These are phyloP conservation scores for Curvularia eragrostidis DNA, from an alignment of 2,329 filamentous ascomycete genomes.

Conservation along the genomic window DNA sequence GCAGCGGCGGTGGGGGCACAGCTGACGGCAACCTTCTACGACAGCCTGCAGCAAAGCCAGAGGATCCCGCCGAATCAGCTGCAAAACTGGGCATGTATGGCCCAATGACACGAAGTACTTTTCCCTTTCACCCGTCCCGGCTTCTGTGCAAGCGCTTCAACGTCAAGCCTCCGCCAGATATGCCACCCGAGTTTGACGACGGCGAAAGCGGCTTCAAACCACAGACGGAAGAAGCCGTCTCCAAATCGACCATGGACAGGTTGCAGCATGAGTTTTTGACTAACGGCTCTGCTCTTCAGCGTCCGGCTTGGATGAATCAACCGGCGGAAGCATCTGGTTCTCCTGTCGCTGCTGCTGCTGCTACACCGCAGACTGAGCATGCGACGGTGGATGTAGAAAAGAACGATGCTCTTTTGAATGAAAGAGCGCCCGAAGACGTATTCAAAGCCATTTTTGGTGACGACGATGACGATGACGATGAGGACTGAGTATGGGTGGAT, in stretches of 20 bases:
- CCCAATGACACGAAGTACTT: constrained; percentile 75
- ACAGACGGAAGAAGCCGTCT: constrained; percentile 57
- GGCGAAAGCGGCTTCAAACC: constrained; percentile 40
- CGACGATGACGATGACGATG: constrained; percentile 69
- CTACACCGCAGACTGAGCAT: constrained; percentile 19
- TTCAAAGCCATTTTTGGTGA: constrained; percentile 95
- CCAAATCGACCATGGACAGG: constrained; percentile 59
- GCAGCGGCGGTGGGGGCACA: constrained; percentile 2
- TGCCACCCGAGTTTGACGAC: constrained; percentile 56
- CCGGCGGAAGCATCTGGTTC: neutral
- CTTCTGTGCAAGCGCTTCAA: constrained; percentile 95
- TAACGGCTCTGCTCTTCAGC: constrained; percentile 37
- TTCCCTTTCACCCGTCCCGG: constrained; percentile 79
- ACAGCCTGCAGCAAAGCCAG: constrained; percentile 62
- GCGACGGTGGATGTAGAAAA: constrained; percentile 69
- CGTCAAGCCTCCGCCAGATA: constrained; percentile 75
- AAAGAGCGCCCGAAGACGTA: constrained; percentile 78
- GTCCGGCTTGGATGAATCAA: constrained; percentile 40
- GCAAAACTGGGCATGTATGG: constrained; percentile 94
- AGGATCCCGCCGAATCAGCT: constrained; percentile 83
- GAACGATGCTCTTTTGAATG: constrained; percentile 79
- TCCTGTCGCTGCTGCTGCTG: constrained; percentile 3
- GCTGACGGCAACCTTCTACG: constrained; percentile 52
- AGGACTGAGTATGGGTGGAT: constrained; percentile 13
- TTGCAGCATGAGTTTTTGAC: constrained; percentile 42